Base-by-base conservation (phyloP, 129 eudicot genomes). In the Lactuca sativa region DNA sequence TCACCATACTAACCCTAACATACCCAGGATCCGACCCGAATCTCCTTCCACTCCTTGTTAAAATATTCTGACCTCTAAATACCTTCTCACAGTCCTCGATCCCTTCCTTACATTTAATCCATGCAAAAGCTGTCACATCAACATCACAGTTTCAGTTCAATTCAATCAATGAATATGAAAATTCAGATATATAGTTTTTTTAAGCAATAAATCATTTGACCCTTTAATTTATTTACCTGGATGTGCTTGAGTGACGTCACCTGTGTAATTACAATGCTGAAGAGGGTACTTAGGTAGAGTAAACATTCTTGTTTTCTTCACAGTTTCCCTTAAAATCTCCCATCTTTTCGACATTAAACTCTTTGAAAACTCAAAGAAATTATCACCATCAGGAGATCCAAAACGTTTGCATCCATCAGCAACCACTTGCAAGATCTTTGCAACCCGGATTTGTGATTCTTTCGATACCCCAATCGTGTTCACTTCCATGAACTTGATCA, bases 391-490 rank as follows among this genome's bases (percentile, higher is more conserved):
- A 0, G 66, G 60, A 15, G 79, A 67, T 58, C 67, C 69, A 33
- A 48, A 68, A 47, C 15, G 71, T 60, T 73, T 74, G 82, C 95
- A 84, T 73, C 91, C 82, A 67, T 82, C 85, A 32, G 86, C 84
- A 41, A 88, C 68, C 7, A 74, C 79, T 30, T 83, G 84, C 72
- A 92, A 65, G 34, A 92, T 81, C 72, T 77, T 92, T 31, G 98
- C 89, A 37, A 88, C 82, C 31, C 96, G 85, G 4, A 82, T 85
- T 49, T 92, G 98, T 2, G 95, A 82, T 78, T 89, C 98, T 75
- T 85, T 90, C 5, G 96, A 86, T n/a, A 85, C 93, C 13, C 98
- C 98, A 31, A 92, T 92, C 0, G 95, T 77, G 86, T 4, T 88
- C 61, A 89, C 69, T 57, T 78, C 86, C 25, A 92, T 86, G 66